phyloP scores from a whole-genome alignment of 2,329 filamentous ascomycete species.

The Neophaeococcomyces aloes region DNA sequence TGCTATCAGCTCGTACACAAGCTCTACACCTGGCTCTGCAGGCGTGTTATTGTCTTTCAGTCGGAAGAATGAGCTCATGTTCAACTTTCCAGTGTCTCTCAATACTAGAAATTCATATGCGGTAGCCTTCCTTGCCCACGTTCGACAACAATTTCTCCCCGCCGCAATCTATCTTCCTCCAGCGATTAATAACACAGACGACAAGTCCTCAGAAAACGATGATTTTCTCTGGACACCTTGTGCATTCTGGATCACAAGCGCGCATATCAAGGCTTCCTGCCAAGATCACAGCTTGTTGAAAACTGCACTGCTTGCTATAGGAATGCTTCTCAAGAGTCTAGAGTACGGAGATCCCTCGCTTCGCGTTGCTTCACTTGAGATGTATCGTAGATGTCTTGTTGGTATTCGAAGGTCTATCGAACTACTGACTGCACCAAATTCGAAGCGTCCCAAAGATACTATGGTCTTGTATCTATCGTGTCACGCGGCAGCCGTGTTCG shows the following conservation, averaged over 20 bases:
- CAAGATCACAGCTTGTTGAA: conserved; percentile 6
- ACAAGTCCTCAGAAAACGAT: neutral
- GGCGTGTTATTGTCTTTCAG: neutral
- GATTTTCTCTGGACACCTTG: conserved; percentile 8
- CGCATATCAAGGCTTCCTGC: conserved; percentile 1
- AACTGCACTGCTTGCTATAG: conserved; percentile 5
- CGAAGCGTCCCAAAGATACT: neutral
- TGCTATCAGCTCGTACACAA: neutral
- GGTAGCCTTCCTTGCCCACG: conserved; percentile 1
- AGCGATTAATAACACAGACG: neutral
- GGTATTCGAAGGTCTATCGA: conserved; percentile 6
- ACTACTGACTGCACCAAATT: neutral
- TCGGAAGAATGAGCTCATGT: neutral
- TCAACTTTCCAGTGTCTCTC: neutral
- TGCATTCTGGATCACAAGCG: conserved; percentile 11
- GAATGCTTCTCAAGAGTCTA: conserved; percentile 2
- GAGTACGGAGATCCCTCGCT: conserved; percentile 7
- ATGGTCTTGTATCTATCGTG: conserved; percentile 8
- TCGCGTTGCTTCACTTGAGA: neutral
- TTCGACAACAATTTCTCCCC: conserved; percentile 8
- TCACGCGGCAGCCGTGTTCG: conserved; percentile 11
- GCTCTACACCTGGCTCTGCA: neutral
- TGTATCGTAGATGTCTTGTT: conserved; percentile 7
- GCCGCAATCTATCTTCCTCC: conserved; percentile 1
- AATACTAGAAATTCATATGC: conserved; percentile 4